phyloP scores from a whole-genome alignment of 2,329 filamentous ascomycete species.

The Torrubiella hemipterigena region DNA sequence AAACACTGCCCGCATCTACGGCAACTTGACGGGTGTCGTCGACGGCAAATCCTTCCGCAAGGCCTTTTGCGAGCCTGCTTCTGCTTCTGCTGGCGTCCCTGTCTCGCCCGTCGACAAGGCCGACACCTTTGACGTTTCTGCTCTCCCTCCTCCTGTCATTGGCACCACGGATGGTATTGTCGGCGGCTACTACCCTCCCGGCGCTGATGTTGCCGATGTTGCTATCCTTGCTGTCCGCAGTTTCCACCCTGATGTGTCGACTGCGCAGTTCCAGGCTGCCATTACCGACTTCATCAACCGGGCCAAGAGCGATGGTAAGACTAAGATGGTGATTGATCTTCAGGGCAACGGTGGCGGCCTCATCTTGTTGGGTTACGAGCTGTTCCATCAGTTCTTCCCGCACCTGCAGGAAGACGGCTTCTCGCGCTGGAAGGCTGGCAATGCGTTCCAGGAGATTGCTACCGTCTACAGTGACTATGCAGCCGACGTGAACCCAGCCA shows the following conservation, averaged over 20 bases:
- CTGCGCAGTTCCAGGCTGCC: conserved; percentile 21
- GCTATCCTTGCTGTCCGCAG: conserved; percentile 17
- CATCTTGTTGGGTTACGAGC: conserved; percentile 47
- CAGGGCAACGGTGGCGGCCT: conserved; percentile 46
- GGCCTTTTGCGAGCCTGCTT: conserved; percentile 20
- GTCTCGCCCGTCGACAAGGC: conserved; percentile 1
- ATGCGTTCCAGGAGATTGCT: conserved; percentile 31
- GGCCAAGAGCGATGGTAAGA: conserved; percentile 36
- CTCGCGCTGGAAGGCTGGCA: conserved; percentile 25
- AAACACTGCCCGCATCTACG: conserved; percentile 18
- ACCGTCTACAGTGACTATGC: conserved; percentile 29
- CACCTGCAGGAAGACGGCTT: conserved; percentile 24
- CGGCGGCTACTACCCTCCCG: conserved; percentile 21
- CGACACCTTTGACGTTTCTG: conserved; percentile 2
- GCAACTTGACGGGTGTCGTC: conserved; percentile 15
- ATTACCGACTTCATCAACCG: conserved; percentile 20
- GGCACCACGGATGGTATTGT: conserved; percentile 15
- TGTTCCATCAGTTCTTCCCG: conserved; percentile 44
- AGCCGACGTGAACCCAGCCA: conserved; percentile 31
- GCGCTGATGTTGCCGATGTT: conserved; percentile 19
- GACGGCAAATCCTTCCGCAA: conserved; percentile 20
- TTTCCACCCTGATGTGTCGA: conserved; percentile 14
- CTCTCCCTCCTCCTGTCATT: conserved; percentile 18
- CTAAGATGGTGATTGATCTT: conserved; percentile 47
- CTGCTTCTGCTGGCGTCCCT: conserved; percentile 3